Evolutionary conservation across 2,329 filamentous ascomycete species (phyloP), one percentile per base, ranked within the genome.

Genomic region (Apiospora phragmitis): DNA sequence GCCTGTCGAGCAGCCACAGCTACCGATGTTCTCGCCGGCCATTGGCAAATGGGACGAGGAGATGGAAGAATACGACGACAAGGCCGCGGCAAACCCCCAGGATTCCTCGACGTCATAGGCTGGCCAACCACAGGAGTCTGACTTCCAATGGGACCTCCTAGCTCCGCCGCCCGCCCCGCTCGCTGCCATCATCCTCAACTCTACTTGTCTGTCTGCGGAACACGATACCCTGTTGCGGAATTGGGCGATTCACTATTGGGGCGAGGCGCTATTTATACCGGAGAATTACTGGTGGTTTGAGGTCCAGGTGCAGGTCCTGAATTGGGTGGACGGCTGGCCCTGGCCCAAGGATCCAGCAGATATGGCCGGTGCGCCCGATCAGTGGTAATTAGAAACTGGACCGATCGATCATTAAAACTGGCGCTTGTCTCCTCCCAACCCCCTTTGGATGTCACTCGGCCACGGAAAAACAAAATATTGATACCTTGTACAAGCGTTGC

Each of bases 11-110:
- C 69, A 68, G 12, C 62, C 71, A n/a, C 68, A 72, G 7, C 72
- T 71, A n/a, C 62, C 76, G 35, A 65, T 74, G 29, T 72, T 79
- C n/a, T 78, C 80, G 69, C 79, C 83, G 9, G 80, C 80, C 0
- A 75, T 84, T 24, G 83, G 84, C 11, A 83, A 85, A 69, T 90
- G 88, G 88, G 88, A 86, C 68, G 88, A 90, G 45, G 88, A 90
- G 79, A 87, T 90, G 83, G 86, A 86, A 67, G 85, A 82, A 6
- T 79, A 86, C 16, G 86, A 88, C 35, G 83, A 70, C 72, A 78
- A 75, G 73, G 70, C 69, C 14, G 68, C 70, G 43, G 65, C n/a
- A n/a, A 32, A 26, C 41, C 26, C n/a, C 29, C 38, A 11, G n/a
- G 45, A 32, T 21, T 9, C 62, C 24, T 42, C 42, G 8, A 43